These are phyloP conservation scores for Paraphoma sp. DNA, from an alignment of 2,329 filamentous ascomycete species.

Conservation along the genomic window DNA sequence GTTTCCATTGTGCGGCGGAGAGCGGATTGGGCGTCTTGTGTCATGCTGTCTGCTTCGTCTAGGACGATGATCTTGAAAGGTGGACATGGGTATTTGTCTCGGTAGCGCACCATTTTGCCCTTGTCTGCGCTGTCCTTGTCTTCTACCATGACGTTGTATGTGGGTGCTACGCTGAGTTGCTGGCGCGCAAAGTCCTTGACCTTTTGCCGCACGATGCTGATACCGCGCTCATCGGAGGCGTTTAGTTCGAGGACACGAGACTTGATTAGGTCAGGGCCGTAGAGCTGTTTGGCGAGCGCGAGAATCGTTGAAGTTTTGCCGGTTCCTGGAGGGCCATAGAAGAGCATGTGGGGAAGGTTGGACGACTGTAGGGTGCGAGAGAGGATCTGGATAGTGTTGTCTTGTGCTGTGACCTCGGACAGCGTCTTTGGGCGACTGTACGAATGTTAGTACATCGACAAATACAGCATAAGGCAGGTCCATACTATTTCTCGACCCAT, in stretches of 20 bases:
- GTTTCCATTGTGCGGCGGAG: conserved; percentile 97
- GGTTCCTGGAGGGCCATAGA: conserved; percentile 96
- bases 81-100: conserved; percentile 82
- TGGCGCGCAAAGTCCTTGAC: conserved; percentile 98
- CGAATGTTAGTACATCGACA: not conserved
- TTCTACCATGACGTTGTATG: conserved; percentile 65
- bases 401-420: conserved; percentile 94
- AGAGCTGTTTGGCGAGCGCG: conserved; percentile 95
- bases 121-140: conserved; percentile 35
- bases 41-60: conserved; percentile 99
- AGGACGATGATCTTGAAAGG: conserved; percentile 99
- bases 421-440: conserved; percentile 88
- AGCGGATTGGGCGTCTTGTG: conserved; percentile 94
- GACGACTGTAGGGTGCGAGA: conserved; percentile 92
- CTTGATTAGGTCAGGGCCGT: conserved; percentile 91
- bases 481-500: conserved; percentile 99
- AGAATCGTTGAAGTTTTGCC: conserved; percentile 98
- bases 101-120: conserved; percentile 51
- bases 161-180: conserved; percentile 84
- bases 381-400: conserved; percentile 93
- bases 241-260: conserved; percentile 98
- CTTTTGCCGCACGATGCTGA: conserved; percentile 95
- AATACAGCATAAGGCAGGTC: not conserved
- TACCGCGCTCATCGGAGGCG: conserved; percentile 97
- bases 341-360: conserved; percentile 99